A percentile compares a stretch with the other conserved stretches of the same genome.
phyloP scores from a whole-genome alignment of 176 grass and related monocot species.

The Lolium multiflorum region DNA sequence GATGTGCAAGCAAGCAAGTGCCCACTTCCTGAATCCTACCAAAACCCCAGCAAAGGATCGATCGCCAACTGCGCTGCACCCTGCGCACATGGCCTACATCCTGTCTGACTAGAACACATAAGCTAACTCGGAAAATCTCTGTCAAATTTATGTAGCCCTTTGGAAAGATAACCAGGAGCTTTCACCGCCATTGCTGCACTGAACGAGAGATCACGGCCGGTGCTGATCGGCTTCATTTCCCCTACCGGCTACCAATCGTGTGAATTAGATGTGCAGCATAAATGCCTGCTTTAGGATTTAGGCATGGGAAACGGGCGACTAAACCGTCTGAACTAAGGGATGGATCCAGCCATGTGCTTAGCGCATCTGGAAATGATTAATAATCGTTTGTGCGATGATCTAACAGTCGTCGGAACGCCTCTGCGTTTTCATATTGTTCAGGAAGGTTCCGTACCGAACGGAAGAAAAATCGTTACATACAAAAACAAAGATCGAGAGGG shows the following conservation, averaged over 20 bases:
- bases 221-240: neutral
- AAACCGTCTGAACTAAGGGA: conserved; percentile 11
- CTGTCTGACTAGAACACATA: conserved; percentile 31
- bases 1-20: conserved; percentile 49
- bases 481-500: neutral
- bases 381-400: neutral
- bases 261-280: conserved; percentile 18
- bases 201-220: neutral
- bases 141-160: neutral
- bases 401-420: conserved; percentile 4
- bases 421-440: conserved; percentile 1
- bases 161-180: neutral
- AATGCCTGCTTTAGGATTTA: conserved; percentile 26
- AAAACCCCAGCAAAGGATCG: conserved; percentile 4
- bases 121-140: neutral
- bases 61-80: neutral
- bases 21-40: conserved; percentile 23
- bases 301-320: conserved; percentile 21
- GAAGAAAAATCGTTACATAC: neutral
- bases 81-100: conserved; percentile 1
- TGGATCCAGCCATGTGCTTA: conserved; percentile 44
- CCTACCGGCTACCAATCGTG: neutral
- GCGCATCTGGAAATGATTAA: conserved; percentile 9
- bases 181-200: neutral
- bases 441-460: conserved; percentile 23